Conservation (phyloP, 129 eudicot species). For the Flaveria linearis region DNA sequence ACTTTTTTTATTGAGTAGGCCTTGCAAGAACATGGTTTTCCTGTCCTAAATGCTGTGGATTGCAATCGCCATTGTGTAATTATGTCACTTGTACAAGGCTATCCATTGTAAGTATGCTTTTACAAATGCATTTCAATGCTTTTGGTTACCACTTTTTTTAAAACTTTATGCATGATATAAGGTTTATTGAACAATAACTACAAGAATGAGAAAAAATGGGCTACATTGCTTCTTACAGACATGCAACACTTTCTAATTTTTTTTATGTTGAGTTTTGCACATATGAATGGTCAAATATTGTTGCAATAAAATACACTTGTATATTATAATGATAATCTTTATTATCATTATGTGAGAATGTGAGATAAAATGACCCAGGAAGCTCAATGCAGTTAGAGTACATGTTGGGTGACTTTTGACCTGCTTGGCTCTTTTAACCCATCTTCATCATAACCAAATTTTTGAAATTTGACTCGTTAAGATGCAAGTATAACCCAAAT, state of each 20-base stretch:
- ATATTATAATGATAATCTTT: not conserved
- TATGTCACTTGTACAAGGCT: too few relatives aligned
- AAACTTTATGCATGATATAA: not conserved
- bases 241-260: not conserved
- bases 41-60: too few relatives aligned
- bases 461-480: not conserved
- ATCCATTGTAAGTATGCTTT: constrained; percentile 72
- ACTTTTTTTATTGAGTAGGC: too few relatives aligned
- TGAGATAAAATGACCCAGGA: not conserved
- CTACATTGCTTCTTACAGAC: too few relatives aligned
- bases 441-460: not conserved
- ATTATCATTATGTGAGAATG: too few relatives aligned
- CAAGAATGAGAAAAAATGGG: not conserved
- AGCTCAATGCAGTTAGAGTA: not conserved
- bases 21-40: too few relatives aligned
- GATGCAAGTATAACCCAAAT: constrained; percentile 31
- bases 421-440: not conserved
- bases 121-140: not conserved
- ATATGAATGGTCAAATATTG: too few relatives aligned
- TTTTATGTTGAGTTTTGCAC: too few relatives aligned
- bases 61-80: too few relatives aligned
- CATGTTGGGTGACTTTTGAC: too few relatives aligned
- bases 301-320: too few relatives aligned
- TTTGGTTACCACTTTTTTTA: not conserved
- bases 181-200: too few relatives aligned